Evolutionary conservation across 257 asterid genomes (phyloP).

Genomic region (Nicotiana attenuata): DNA sequence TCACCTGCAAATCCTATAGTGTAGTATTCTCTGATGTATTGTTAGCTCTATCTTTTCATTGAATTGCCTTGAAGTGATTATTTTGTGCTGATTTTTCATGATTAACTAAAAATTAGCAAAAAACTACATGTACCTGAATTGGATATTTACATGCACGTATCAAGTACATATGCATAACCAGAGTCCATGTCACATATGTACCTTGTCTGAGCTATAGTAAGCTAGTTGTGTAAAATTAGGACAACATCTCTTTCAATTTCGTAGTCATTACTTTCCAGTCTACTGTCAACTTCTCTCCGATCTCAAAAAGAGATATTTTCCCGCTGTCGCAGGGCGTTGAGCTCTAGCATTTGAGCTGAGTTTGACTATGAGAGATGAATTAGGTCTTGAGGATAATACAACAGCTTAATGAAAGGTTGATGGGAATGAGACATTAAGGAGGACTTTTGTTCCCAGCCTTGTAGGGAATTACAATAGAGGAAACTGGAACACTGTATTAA

Average conservation of each 20-base stretch:
- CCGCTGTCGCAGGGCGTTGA: background rate
- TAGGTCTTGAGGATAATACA: background rate
- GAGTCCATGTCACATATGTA: background rate
- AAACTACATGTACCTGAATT: background rate
- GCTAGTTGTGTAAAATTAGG: background rate
- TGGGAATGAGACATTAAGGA: background rate
- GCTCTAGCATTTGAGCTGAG: background rate
- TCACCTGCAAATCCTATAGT: background rate
- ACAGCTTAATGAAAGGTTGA: background rate
- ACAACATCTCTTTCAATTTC: background rate
- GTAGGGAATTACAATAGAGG: background rate
- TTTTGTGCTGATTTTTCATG: background rate
- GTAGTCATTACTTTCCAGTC: background rate
- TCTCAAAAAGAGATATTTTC: background rate
- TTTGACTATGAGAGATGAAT: background rate
- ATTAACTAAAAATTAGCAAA: background rate
- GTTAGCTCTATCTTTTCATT: background rate
- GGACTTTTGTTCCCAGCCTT: background rate
- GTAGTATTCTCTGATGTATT: background rate
- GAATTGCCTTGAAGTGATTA: too few species aligned
- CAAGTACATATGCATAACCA: background rate
- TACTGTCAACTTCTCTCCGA: background rate
- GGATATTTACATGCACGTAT: background rate
- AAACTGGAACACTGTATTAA: background rate
- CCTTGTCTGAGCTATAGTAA: background rate